These are phyloP conservation scores for Fusarium phyllophilum DNA, from an alignment of 2,329 filamentous ascomycete genomes.

Conservation along the genomic window DNA sequence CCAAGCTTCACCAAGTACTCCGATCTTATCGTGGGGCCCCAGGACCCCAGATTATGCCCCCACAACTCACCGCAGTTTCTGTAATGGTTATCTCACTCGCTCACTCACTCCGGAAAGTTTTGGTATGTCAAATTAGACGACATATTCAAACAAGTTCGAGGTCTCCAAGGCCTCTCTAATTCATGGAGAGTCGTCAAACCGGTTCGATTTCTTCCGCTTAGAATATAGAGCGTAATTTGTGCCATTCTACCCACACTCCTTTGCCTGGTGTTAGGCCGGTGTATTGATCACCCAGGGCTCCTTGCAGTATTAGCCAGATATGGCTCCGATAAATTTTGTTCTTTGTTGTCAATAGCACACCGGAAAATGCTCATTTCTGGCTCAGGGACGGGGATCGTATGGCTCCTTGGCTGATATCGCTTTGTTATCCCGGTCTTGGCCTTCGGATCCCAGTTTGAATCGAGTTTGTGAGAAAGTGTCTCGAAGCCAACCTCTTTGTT, in stretches of 20 bases:
- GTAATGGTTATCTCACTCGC: not conserved
- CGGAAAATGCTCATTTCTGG: too few relatives aligned
- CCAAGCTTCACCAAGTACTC: not conserved
- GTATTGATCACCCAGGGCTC: not conserved
- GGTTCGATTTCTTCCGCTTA: not conserved
- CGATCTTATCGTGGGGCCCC: constrained; percentile 45
- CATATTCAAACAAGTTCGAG: not conserved
- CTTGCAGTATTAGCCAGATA: not conserved
- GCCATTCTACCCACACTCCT: not conserved
- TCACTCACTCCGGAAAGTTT: not conserved
- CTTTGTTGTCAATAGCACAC: constrained; percentile 13
- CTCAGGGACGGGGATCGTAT: not conserved
- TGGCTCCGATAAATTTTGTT: not conserved
- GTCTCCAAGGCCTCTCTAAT: not conserved
- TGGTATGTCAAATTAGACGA: not conserved
- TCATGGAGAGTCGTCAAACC: not conserved
- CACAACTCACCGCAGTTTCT: constrained; percentile 38
- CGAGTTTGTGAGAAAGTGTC: not conserved
- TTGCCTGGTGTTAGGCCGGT: not conserved
- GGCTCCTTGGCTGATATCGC: not conserved
- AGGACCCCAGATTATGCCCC: constrained; percentile 25
- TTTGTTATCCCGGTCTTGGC: constrained; percentile 10
- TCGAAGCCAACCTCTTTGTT: not conserved
- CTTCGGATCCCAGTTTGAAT: not conserved
- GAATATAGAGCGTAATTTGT: not conserved